Evolutionary conservation across 2,329 filamentous ascomycete species (phyloP), one percentile per base, ranked within the genome.

Genomic region (Graphium sp.): DNA sequence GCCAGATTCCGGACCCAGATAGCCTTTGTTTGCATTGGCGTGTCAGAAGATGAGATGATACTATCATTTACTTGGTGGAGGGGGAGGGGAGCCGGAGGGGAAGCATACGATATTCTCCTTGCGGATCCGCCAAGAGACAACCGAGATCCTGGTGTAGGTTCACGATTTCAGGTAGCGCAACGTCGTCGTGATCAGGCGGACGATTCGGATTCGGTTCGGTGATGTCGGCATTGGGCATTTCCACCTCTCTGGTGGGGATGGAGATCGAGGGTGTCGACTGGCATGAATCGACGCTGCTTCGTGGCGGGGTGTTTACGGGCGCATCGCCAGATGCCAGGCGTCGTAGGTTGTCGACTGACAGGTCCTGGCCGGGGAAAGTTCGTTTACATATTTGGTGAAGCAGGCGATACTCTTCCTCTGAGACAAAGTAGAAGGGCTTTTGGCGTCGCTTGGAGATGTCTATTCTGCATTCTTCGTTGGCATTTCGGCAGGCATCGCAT

Each of bases 381-480:
- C 15, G 7, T 7, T 7, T 12, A 14, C 22, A 24, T 7, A 24
- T 7, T 14, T 24, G 7, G 7, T 12, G 7, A 7, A 24, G n/a
- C n/a, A 24, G 22, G 6, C n/a, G 22, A 14, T 24, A 24, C 22
- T 24, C 22, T 24, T 24, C 22, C n/a, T 24, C 22, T 14, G 22
- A 24, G 7, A 24, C 22, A 12, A 24, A 24, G 22, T 12, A 24
- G 15, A 24, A 24, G 6, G 22, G 22, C 22, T 12, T 24, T 12
- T 24, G 22, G 22, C n/a, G 22, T 7, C 22, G 22, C n/a, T 12
- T 7, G n/a, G n/a, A 6, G 22, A 6, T 6, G 6, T 6, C n/a
- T 7, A 12, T 12, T 7, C 7, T 12, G n/a, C 22, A 24, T 6
- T 6, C 7, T 24, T 24, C 6, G 6, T 6, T 12, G n/a, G n/a